A percentile compares a stretch with the other conserved stretches of the same genome.
These are phyloP conservation scores for Colletotrichum lindemuthianum DNA, from an alignment of 2,329 filamentous ascomycete species.

Conservation along the genomic window DNA sequence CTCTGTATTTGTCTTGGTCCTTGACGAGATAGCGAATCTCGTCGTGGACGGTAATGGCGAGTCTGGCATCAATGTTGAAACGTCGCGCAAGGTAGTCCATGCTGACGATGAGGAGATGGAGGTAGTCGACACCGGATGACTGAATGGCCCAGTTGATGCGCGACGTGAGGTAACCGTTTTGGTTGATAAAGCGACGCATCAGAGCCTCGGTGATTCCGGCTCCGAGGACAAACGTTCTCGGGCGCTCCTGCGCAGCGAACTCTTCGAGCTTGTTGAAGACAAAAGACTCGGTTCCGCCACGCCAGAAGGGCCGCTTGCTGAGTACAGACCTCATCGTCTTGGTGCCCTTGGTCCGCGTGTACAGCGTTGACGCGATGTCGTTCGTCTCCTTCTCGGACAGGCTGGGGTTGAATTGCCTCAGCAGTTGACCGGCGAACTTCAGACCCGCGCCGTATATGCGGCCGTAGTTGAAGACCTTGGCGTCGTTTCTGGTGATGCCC, in stretches of 20 bases:
- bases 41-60: conserved; percentile 95
- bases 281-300: conserved; percentile 94
- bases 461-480: conserved; percentile 98
- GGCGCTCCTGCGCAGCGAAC: conserved; percentile 93
- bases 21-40: conserved; percentile 95
- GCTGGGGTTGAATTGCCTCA: conserved; percentile 91
- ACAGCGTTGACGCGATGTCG: conserved; percentile 81
- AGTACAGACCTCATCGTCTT: conserved; percentile 81
- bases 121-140: conserved; percentile 95
- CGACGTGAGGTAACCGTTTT: conserved; percentile 92
- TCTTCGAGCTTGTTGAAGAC: conserved; percentile 99
- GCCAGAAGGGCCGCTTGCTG: conserved; percentile 85
- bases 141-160: conserved; percentile 99
- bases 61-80: conserved; percentile 84
- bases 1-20: conserved; percentile 85
- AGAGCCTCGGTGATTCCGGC: conserved; percentile 96
- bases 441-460: conserved; percentile 98
- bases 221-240: conserved; percentile 89
- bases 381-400: conserved; percentile 83
- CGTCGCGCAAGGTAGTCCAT: conserved; percentile 94
- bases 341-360: conserved; percentile 88
- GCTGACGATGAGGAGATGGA: conserved; percentile 89
- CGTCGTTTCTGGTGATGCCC: conserved; percentile 93
- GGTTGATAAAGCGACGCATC: conserved; percentile 86
- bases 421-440: conserved; percentile 88